Evolutionary conservation across 2,329 filamentous ascomycete species (phyloP), one percentile per base, ranked within the genome.

Genomic region (Fusarium beomiforme): DNA sequence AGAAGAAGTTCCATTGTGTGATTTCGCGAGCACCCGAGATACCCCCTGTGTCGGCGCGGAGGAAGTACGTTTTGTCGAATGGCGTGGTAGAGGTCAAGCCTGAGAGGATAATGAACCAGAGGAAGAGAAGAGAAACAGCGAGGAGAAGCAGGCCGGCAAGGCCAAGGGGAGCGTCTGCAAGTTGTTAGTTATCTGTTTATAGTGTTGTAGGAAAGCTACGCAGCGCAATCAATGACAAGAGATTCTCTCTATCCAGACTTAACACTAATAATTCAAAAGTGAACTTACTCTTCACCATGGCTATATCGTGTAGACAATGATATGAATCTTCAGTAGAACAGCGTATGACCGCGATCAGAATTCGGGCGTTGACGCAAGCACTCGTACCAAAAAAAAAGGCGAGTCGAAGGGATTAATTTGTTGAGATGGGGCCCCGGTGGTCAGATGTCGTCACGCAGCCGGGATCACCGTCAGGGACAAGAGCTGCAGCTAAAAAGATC

Each of bases 1-100:
- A 91, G 86, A 97, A 96, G 83, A 92, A 97, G 37, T 94, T 97
- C 95, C 95, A 98, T 83, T 95, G 91, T 16, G 93, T 91, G 21
- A 87, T 75, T 54, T 85, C 69, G 56, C 91, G 88, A 16, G 93
- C 91, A 50, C 91, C 90, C 6, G 87, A 84, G 77, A 97, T 94
- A 77, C 86, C 89, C 34, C 83, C 84, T 2, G 95, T 97, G 78
- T 92, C 88, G 76, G 93, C 93, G 78, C 92, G 86, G 34, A 98
- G 89, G 85, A 98, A 97, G 83, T 94, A 98, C 71, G 94, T 94
- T 64, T 90, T 84, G 80, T 92, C 89, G 59, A 97, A 84, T 4
- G 88, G 88, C 10, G 83, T 78, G n/a, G 79, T 79, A 67, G 79
- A 69, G n/a, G 82, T 81, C 49, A 89, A 79, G 64, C 84, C 89